These are phyloP conservation scores for Phytophthora pseudosyringae DNA, from an alignment of 352 stramenopile species.

Conservation along the genomic window DNA sequence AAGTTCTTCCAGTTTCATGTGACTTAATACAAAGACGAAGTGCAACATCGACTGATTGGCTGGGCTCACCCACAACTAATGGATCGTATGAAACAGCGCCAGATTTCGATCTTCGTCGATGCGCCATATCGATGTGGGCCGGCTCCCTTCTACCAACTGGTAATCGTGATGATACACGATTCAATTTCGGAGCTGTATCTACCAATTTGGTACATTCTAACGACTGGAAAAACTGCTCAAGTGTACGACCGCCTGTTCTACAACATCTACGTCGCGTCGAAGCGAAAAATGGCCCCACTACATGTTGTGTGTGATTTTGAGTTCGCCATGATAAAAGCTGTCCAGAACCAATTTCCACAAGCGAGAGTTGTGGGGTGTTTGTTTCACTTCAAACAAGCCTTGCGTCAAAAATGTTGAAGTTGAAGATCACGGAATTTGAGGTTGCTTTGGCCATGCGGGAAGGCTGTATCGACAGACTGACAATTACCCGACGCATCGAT, in stretches of 20 bases:
- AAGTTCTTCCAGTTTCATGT: conserved; percentile 17
- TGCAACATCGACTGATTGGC: conserved; percentile 3
- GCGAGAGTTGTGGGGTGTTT: conserved; percentile 2
- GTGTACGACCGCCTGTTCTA: neutral
- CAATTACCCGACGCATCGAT: neutral
- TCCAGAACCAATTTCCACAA: conserved; percentile 11
- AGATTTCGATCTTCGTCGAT: conserved; percentile 2
- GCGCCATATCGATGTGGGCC: neutral
- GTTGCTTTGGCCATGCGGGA: neutral
- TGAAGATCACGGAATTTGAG: conserved; percentile 10
- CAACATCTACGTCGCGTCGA: neutral
- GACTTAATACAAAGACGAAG: conserved; percentile 11
- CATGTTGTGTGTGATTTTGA: conserved; percentile 13
- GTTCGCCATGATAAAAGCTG: conserved; percentile 11
- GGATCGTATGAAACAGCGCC: neutral
- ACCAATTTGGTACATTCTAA: conserved; percentile 8
- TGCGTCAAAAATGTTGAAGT: conserved; percentile 9
- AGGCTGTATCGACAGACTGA: neutral
- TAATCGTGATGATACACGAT: conserved; percentile 16
- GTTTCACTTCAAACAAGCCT: conserved; percentile 12
- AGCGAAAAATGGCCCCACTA: neutral
- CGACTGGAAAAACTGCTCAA: conserved; percentile 3
- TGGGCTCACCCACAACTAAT: neutral
- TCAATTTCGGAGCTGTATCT: conserved; percentile 7
- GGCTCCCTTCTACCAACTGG: neutral